Base-by-base conservation (phyloP, 2,329 filamentous ascomycete species). In the Phaeophleospora eucalypticola region DNA sequence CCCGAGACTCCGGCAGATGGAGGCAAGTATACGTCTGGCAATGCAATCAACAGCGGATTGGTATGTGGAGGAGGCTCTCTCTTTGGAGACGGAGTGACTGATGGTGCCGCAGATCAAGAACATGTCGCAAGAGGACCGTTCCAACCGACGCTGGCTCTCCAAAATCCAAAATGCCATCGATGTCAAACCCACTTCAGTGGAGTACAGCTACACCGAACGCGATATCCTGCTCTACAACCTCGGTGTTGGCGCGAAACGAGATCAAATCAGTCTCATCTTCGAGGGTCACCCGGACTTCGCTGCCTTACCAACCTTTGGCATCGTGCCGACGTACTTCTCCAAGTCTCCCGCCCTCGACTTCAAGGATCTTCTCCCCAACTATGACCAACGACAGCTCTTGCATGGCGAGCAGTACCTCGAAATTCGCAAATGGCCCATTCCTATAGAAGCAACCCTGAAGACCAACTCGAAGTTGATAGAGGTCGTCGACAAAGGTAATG, bases 361-460 rank as follows among this genome's bases (percentile, higher is more conserved):
- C 61, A 80, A 83, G 64, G 82, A 90, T 47, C 80, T 98, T 50
- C 85, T 97, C 21, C 89, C 90, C 67, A 95, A 97, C 77, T 98
- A 95, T 77, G 88, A 82, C 32, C 90, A 89, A 53, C 96, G 95
- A 87, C 95, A 96, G 88, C 83, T 97, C 40, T 84, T 98, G 15
- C 93, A 98, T 73, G 93, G 93, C 65, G 93, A 98, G 77, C 93
- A 98, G 71, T 97, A 90, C 73, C 87, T 97, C 54, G 91, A 97
- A 73, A 80, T 97, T 63, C 83, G 83, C 65, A 89, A 91, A 71
- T 94, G 83, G 74, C 91, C 93, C 36, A 86, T 97, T 60, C 93
- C 91, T 27, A 95, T 89, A 21, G 79, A 83, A 43, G 89, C 80
- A 41, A 84, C 81, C 48, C 83, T 94, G 38, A 69, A 87, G 58